Evolutionary conservation across 345 rosid species (phyloP).

Genomic region (Moricandia moricandioides): DNA sequence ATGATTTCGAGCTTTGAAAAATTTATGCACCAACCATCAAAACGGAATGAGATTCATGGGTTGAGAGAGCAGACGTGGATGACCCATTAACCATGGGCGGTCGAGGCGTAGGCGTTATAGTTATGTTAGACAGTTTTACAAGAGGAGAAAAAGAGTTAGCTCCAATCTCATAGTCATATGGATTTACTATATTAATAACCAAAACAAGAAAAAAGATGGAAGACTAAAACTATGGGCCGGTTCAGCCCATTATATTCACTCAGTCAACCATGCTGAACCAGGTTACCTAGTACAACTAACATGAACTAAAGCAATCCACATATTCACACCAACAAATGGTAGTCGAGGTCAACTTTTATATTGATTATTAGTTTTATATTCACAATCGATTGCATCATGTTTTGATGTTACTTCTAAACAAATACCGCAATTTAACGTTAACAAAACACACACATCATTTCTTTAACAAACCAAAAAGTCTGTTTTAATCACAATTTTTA

Average conservation of each 20-base stretch:
- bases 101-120: too few species aligned
- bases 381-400: neutral
- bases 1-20: too few species aligned
- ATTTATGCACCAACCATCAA: too few species aligned
- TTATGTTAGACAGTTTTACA: neutral
- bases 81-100: too few species aligned
- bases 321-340: neutral
- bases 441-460: neutral
- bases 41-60: too few species aligned
- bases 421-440: neutral
- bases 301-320: neutral
- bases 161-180: neutral
- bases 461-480: too few species aligned
- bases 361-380: neutral
- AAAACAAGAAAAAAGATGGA: neutral
- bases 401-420: neutral
- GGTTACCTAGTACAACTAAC: neutral
- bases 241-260: slow-evolving; percentile 7
- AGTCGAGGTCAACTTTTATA: neutral
- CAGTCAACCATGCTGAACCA: neutral
- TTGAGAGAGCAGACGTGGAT: too few species aligned
- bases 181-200: neutral
- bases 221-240: neutral
- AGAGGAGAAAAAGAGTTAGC: neutral
- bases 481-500: too few species aligned